Conservation (phyloP, 768 basidiomycete species). For the Boletus bicolor region DNA sequence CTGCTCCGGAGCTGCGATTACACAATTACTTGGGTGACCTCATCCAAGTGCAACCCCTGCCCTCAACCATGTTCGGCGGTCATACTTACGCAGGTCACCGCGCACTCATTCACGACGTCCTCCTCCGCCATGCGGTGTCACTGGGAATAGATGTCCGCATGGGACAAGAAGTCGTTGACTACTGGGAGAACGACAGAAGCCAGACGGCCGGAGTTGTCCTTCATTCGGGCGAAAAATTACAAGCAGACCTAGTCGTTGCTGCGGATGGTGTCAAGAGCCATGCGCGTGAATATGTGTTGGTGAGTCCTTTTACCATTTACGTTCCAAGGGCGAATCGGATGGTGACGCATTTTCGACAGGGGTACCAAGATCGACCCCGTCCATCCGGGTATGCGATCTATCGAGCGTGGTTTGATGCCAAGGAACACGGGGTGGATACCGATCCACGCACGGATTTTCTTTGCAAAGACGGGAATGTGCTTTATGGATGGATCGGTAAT, state of each 20-base stretch:
- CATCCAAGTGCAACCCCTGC: constrained; percentile 17
- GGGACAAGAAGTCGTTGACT: constrained; percentile 22
- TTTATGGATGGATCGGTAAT: constrained; percentile 27
- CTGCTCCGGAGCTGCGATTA: constrained; percentile 8
- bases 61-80: constrained; percentile 11
- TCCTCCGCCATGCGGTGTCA: constrained; percentile 19
- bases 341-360: constrained; percentile 12
- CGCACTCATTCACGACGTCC: constrained; percentile 19
- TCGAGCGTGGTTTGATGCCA: constrained; percentile 28
- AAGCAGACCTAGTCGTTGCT: constrained; percentile 28
- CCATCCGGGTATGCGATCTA: constrained; percentile 30
- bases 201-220: constrained; percentile 15
- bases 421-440: constrained; percentile 19
- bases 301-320: neutral
- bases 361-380: constrained; percentile 23
- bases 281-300: constrained; percentile 24
- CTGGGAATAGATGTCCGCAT: constrained; percentile 25
- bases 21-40: constrained; percentile 24
- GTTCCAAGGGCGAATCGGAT: neutral
- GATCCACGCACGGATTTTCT: constrained; percentile 24
- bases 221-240: constrained; percentile 13
- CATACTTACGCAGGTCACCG: constrained; percentile 25
- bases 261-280: constrained; percentile 28
- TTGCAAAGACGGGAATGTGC: constrained; percentile 15
- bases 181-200: constrained; percentile 14